Conservation (phyloP, 2,329 filamentous ascomycete species). For the Phaeoacremonium minimum region DNA sequence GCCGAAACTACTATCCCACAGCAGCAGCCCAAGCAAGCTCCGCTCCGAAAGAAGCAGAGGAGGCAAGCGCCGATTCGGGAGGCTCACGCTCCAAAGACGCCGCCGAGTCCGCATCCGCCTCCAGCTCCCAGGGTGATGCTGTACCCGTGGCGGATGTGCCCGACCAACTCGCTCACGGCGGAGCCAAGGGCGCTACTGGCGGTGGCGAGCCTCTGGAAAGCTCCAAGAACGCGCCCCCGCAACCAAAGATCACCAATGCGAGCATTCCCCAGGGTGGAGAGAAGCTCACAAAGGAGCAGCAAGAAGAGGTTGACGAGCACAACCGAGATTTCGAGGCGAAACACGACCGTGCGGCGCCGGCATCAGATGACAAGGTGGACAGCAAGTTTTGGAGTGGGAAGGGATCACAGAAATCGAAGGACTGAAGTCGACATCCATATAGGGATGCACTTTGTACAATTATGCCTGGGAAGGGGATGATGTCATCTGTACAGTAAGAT, state of each 20-base stretch:
- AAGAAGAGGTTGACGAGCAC: slow-evolving; percentile 53
- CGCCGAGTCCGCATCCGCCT: slow-evolving; percentile 15
- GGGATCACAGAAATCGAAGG: too few species aligned
- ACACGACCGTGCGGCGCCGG: slow-evolving; percentile 39
- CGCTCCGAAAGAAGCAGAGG: slow-evolving; percentile 16
- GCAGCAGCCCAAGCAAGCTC: slow-evolving; percentile 11
- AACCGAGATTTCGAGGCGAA: slow-evolving; percentile 53
- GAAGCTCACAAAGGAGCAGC: slow-evolving; percentile 43
- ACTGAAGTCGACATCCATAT: too few species aligned
- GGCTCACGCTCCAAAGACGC: slow-evolving; percentile 31
- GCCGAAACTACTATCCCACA: neutral
- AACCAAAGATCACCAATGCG: slow-evolving; percentile 49
- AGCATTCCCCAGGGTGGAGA: slow-evolving; percentile 27
- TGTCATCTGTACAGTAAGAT: too few species aligned
- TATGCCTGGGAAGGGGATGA: too few species aligned
- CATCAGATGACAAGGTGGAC: slow-evolving; percentile 46
- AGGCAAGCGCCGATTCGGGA: slow-evolving; percentile 18
- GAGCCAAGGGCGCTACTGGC: slow-evolving; percentile 30
- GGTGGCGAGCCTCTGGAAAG: slow-evolving; percentile 30
- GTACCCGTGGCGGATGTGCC: slow-evolving; percentile 11
- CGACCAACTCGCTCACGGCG: slow-evolving; percentile 22
- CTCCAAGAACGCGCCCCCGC: slow-evolving; percentile 27
- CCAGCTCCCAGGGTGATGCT: neutral
- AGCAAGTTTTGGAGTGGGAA: slow-evolving; percentile 46
- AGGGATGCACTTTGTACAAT: too few species aligned